Percentiles rank a stretch among this genome's conserved stretches.
Evolutionary conservation across 805 yeast species (phyloP).

Genomic region (Starmera dryadoides): DNA sequence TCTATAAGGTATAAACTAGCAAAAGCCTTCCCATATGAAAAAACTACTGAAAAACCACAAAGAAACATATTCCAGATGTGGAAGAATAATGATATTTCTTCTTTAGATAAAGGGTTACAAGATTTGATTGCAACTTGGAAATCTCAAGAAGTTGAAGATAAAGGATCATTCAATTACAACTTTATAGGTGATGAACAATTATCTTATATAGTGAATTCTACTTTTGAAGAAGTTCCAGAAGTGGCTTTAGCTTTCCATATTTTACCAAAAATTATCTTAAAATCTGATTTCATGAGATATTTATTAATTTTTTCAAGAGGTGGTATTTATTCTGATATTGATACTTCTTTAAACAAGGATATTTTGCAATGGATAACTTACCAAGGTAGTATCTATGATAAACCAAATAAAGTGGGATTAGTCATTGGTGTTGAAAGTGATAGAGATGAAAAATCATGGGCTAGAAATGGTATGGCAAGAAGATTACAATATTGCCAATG

Average conservation of each 20-base stretch:
- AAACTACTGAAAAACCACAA: conserved; percentile 18
- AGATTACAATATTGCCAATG: conserved; percentile 59
- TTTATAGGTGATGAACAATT: conserved; percentile 30
- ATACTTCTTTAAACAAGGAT: conserved; percentile 48
- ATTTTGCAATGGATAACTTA: conserved; percentile 51
- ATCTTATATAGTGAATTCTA: conserved; percentile 26
- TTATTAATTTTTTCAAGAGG: conserved; percentile 44
- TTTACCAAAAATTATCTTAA: conserved; percentile 46
- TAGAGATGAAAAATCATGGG: conserved; percentile 46
- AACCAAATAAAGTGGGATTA: conserved; percentile 37
- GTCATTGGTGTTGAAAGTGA: conserved; percentile 51
- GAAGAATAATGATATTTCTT: conserved; percentile 21
- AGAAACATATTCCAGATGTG: conserved; percentile 44
- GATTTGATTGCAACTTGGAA: conserved; percentile 5
- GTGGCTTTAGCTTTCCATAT: conserved; percentile 40
- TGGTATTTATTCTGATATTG: conserved; percentile 59
- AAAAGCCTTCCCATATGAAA: conserved; percentile 8
- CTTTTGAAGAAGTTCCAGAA: conserved; percentile 40
- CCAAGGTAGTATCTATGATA: conserved; percentile 7
- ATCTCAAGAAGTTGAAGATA: not conserved
- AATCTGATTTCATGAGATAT: conserved; percentile 51
- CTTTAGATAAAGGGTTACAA: conserved; percentile 5
- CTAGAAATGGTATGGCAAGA: conserved; percentile 38
- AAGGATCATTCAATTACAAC: conserved; percentile 10
- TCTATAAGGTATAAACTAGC: conserved; percentile 8